Evolutionary conservation across 371 early-diverging fungal species (phyloP).

Genomic region (Mucor mucedo): DNA sequence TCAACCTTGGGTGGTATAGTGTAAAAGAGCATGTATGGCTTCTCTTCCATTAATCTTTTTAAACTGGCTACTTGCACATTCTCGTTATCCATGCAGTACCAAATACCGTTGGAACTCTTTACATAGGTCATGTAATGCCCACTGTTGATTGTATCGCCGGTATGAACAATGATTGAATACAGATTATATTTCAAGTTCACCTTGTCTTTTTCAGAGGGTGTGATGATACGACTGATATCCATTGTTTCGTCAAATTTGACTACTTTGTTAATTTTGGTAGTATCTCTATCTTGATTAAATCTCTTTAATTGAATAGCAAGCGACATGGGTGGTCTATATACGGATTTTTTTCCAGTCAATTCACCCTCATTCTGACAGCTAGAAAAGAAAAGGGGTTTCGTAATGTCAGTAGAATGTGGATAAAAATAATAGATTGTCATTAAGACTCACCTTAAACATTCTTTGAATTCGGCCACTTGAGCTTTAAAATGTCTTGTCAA

Average conservation of each 20-base stretch:
- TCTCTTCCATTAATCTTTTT: slow-evolving; percentile 71
- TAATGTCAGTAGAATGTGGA: too few species aligned
- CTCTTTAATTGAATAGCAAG: slow-evolving; percentile 82
- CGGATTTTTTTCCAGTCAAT: slow-evolving; percentile 70
- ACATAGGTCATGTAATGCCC: slow-evolving; percentile 88
- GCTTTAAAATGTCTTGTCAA: slow-evolving; percentile 32
- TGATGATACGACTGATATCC: slow-evolving; percentile 41
- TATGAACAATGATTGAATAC: slow-evolving; percentile 81
- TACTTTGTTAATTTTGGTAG: slow-evolving; percentile 52
- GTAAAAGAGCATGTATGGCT: slow-evolving; percentile 88
- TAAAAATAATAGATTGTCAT: neutral
- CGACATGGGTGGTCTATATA: slow-evolving; percentile 69
- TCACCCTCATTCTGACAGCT: slow-evolving; percentile 57
- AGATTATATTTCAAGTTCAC: slow-evolving; percentile 57
- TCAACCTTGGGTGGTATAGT: slow-evolving; percentile 30
- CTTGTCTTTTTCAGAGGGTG: slow-evolving; percentile 40
- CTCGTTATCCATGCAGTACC: slow-evolving; percentile 86
- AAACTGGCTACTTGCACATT: slow-evolving; percentile 72
- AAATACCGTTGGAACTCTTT: slow-evolving; percentile 78
- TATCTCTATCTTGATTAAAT: slow-evolving; percentile 67
- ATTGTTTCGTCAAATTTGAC: slow-evolving; percentile 53
- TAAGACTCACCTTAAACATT: neutral
- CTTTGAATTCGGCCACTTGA: neutral
- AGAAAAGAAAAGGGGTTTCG: too few species aligned
- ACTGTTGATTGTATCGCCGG: slow-evolving; percentile 73